Evolutionary conservation across 352 stramenopile species (phyloP), one percentile per base, ranked within the genome.

Genomic region (Pythium aquatile): DNA sequence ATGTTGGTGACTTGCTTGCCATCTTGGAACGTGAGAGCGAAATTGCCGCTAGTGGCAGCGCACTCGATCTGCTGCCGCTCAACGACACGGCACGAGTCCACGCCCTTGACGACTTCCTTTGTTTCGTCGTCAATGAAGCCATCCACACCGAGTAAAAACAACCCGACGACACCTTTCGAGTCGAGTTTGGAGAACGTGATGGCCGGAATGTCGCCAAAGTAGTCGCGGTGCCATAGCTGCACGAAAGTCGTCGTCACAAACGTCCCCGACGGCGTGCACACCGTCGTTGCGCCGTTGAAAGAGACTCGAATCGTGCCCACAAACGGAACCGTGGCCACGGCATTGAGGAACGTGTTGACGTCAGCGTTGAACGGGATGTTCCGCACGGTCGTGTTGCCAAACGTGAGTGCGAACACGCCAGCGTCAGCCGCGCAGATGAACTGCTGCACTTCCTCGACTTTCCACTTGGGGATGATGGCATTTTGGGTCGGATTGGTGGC

Each of bases 361-460:
- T 91, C 79, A 3, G 75, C 68, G 17, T 81, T 87, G 63, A 70
- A 87, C 17, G 84, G 82, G 46, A 91, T 87, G 33, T 72, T 75
- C 5, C 70, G 61, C 29, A 93, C 65, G 2, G 80, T 88, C 30
- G 84, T 42, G 49, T 81, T 80, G 32, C 58, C 74, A 46, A 91
- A 83, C 6, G 73, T 87, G 53, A 91, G 58, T 6, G 77, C 69
- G n/a, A 91, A 88, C 17, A 74, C 60, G 0, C 82, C 84, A 0
- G 72, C 68, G 61, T 90, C 79, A 0, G 84, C 84, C 7, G 83
- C 83, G 55, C 84, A 93, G 39, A 90, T 88, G 56, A 93, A 93
- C 42, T 87, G 79, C 60, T 93, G 84, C 26, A 90, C 78, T 67
- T 93, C 84, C 39, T 87, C 52, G 5, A 77, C 72, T 58, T 78